phyloP scores from a whole-genome alignment of 768 basidiomycete species.

The Hygrocybe punicea region DNA sequence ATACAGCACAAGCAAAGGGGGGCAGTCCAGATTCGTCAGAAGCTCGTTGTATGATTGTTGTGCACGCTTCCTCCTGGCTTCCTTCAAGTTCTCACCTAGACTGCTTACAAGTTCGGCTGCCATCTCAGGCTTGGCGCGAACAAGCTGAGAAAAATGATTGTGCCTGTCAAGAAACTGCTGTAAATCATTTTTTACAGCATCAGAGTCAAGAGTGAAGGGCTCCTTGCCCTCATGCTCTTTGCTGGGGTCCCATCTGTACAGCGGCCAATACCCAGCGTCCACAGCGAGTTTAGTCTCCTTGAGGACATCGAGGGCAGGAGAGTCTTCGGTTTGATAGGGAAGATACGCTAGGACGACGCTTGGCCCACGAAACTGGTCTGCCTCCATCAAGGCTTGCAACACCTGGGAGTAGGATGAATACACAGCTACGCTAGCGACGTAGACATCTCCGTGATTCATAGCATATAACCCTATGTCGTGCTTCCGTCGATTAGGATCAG shows the following conservation, averaged over 20 bases:
- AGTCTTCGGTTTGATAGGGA: constrained; percentile 76
- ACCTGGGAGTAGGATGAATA: constrained; percentile 96
- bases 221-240: constrained; percentile 73
- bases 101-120: constrained; percentile 80
- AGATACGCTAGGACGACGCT: constrained; percentile 92
- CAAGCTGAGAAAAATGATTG: constrained; percentile 94
- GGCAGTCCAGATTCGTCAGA: constrained; percentile 79
- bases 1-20: constrained; percentile 85
- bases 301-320: constrained; percentile 81
- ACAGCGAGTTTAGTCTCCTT: constrained; percentile 98
- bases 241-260: constrained; percentile 95
- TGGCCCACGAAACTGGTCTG: constrained; percentile 85
- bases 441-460: constrained; percentile 97
- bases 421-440: constrained; percentile 91
- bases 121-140: constrained; percentile 73
- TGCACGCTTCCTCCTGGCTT: constrained; percentile 77
- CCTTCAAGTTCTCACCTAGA: constrained; percentile 78
- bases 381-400: constrained; percentile 85
- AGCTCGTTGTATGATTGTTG: constrained; percentile 82
- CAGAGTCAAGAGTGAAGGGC: constrained; percentile 90
- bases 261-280: constrained; percentile 94
- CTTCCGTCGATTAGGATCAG: constrained; percentile 75
- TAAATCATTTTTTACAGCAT: constrained; percentile 89
- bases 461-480: constrained; percentile 97
- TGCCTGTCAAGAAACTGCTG: constrained; percentile 92